phyloP scores from a whole-genome alignment of 176 grass and related monocot species.

The Neostapfia colusana region DNA sequence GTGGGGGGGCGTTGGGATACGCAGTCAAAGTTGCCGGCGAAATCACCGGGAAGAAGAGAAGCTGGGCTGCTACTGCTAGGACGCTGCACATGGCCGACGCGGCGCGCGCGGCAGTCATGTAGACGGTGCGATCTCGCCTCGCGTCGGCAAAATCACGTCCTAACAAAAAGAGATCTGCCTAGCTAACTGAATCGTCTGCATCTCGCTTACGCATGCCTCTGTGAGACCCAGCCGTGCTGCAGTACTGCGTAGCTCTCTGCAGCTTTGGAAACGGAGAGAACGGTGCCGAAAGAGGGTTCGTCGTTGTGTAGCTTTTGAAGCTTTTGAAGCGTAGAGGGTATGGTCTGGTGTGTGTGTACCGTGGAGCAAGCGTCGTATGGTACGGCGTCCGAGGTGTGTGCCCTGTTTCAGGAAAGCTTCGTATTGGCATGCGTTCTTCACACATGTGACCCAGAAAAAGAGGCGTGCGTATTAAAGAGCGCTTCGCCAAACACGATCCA shows the following conservation, averaged over 20 bases:
- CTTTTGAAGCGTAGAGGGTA: not conserved
- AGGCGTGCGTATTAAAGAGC: constrained; percentile 7
- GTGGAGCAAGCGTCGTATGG: not conserved
- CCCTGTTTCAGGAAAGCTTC: constrained; percentile 3
- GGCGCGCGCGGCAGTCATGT: not conserved
- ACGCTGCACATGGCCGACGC: constrained; percentile 25
- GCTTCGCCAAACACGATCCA: not conserved
- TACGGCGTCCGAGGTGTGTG: not conserved
- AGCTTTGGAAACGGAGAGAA: constrained; percentile 23
- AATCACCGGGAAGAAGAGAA: not conserved
- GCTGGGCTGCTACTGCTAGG: not conserved
- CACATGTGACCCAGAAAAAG: constrained; percentile 15
- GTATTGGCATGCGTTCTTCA: not conserved
- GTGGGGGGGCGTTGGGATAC: not conserved
- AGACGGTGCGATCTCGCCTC: not conserved
- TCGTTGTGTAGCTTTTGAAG: constrained; percentile 13
- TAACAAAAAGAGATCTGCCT: constrained; percentile 19
- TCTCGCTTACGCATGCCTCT: not conserved
- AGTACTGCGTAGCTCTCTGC: not conserved
- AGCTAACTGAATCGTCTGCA: not conserved
- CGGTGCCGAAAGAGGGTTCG: constrained; percentile 25
- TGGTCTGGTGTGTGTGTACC: not conserved
- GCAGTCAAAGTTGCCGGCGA: constrained; percentile 32
- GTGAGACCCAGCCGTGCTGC: not conserved
- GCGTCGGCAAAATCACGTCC: not conserved